phyloP scores from a whole-genome alignment of 2,329 filamentous ascomycete genomes.

The Penicillium sp. region DNA sequence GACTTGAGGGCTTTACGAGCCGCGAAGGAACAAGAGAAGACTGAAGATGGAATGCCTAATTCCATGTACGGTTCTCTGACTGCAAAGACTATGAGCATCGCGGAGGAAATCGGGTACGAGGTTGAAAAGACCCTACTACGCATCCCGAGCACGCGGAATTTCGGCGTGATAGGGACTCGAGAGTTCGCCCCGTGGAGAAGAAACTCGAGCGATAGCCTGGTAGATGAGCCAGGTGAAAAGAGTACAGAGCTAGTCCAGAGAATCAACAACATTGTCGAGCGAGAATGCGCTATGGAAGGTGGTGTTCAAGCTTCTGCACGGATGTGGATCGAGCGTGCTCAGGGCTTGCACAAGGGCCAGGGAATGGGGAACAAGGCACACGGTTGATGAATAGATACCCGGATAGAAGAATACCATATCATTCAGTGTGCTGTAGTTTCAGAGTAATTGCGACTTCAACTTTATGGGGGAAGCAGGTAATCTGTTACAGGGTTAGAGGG shows the following conservation, averaged over 20 bases:
- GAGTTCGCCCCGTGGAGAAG: slow-evolving; percentile 16
- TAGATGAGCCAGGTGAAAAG: slow-evolving; percentile 33
- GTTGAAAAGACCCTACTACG: slow-evolving; percentile 80
- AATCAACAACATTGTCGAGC: slow-evolving; percentile 58
- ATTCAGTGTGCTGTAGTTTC: neutral
- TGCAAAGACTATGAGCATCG: slow-evolving; percentile 67
- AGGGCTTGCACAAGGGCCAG: slow-evolving; percentile 44
- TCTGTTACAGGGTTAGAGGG: no score
- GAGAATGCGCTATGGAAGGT: slow-evolving; percentile 45
- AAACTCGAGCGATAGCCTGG: neutral
- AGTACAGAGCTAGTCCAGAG: slow-evolving; percentile 35
- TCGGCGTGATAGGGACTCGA: slow-evolving; percentile 66
- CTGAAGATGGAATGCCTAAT: slow-evolving; percentile 37
- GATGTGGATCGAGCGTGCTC: slow-evolving; percentile 51
- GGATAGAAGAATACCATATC: neutral
- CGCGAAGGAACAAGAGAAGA: slow-evolving; percentile 29
- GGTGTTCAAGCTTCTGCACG: slow-evolving; percentile 42
- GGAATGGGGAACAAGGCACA: slow-evolving; percentile 34
- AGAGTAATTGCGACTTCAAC: neutral
- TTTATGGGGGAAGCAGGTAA: neutral
- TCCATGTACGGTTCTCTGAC: slow-evolving; percentile 82
- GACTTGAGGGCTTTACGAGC: slow-evolving; percentile 40
- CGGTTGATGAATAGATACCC: neutral
- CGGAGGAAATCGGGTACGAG: slow-evolving; percentile 65
- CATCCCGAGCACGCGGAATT: slow-evolving; percentile 88